These are phyloP conservation scores for Aspergillus pseudotamarii DNA, from an alignment of 2,329 filamentous ascomycete genomes.

Conservation along the genomic window DNA sequence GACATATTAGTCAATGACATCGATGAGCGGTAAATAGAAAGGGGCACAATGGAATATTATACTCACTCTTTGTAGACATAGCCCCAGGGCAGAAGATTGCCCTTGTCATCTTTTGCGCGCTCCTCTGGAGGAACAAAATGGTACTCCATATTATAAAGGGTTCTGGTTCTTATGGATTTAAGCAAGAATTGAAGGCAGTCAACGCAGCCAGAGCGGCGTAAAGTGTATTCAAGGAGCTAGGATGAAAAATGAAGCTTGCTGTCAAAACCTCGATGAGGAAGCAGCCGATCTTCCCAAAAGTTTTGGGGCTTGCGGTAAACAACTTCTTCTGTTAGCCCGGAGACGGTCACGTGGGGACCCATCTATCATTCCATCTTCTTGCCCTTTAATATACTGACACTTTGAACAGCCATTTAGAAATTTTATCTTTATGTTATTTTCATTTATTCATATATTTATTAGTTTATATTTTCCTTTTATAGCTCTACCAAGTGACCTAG, in stretches of 20 bases:
- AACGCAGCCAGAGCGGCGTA: neutral
- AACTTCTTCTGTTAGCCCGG: constrained; percentile 25
- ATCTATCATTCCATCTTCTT: neutral
- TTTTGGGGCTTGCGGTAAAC: constrained; percentile 29
- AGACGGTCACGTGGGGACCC: constrained; percentile 23
- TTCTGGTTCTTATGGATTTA: neutral
- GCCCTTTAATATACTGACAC: too few relatives aligned
- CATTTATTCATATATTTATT: neutral
- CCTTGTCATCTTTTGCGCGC: constrained; percentile 61
- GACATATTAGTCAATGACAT: neutral
- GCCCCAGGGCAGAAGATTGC: constrained; percentile 64
- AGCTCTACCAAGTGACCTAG: neutral
- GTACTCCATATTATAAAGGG: constrained; percentile 57
- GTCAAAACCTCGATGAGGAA: constrained; percentile 3
- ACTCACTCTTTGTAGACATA: constrained; percentile 65
- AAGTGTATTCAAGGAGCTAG: neutral
- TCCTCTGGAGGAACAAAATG: constrained; percentile 67
- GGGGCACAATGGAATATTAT: neutral
- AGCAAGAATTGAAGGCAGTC: neutral
- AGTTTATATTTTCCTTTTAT: neutral
- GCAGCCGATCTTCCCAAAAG: constrained; percentile 17
- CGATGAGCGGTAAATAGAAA: neutral
- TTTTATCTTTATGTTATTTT: neutral
- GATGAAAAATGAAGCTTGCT: neutral
- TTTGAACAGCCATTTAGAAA: too few relatives aligned